Base-by-base conservation (phyloP, 2,329 filamentous ascomycete genomes). In the Magnaporthales sp. region DNA sequence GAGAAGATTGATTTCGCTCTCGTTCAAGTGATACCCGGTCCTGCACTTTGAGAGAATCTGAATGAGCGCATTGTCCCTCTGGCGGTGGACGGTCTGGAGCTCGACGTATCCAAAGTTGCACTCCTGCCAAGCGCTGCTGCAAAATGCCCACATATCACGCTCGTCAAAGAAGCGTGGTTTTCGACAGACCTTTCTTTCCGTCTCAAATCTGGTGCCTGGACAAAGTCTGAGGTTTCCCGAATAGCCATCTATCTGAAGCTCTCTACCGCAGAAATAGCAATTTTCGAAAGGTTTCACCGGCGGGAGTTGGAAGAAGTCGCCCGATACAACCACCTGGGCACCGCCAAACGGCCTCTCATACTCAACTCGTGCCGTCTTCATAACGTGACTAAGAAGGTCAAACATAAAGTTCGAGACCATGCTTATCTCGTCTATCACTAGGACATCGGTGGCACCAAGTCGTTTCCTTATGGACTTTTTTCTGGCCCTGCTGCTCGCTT, bases 381-480 rank as follows among this genome's bases (percentile, higher is more conserved):
- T 80, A 2, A 85, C 71, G 3, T 70, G 72, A 67, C 84, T 82
- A 13, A 86, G 73, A 13, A 85, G 79, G 67, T 84, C 80, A 30
- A 87, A 81, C 63, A 82, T 77, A 7, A 80, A 72, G 66, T 82
- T 85, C 64, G 87, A 84, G 0, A 89, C 79, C 87, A 90, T 90
- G 68, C 83, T 86, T 67, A 90, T 84, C 73, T 90, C 88, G 70
- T 90, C 87, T 19, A 90, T 85, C 27, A 90, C 80, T 1, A 90
- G 77, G 0, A 87, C 82, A 64, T 89, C 78, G 0, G 82, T 85
- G 0, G 73, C 32, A 0, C 24, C 70, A 1, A 86, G 73, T 0
- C 81, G 77, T 1, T 76, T 72, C 26, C 69, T 73, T 0, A 78
- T 71, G 2, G 74, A 71, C 10, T 75, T 76, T 9, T 74, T 76